Evolutionary conservation across 2,329 filamentous ascomycete genomes (phyloP), one percentile per base, ranked within the genome.

Genomic region (Neocucurbitaria cava): DNA sequence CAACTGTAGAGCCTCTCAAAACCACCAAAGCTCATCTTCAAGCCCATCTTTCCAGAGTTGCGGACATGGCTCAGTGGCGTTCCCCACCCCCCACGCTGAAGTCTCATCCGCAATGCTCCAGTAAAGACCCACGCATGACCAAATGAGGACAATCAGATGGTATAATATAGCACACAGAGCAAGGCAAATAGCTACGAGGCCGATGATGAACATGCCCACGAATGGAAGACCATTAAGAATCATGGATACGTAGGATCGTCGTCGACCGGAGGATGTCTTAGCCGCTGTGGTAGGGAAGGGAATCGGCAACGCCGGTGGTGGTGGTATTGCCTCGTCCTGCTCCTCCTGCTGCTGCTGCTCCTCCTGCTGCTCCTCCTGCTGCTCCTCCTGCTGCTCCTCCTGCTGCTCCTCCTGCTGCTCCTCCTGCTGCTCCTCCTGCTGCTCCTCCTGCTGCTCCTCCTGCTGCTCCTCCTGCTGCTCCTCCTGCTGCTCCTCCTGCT

Each of bases 1-100:
- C 9, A 31, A 31, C 28, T 31, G 11, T 31, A 15, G 9, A 31
- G n/a, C n/a, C 9, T 31, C 28, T 42, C 20, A 52, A 23, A 52
- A 52, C 42, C 26, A 45, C 49, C 49, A 52, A 7, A 52, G 23
- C 49, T 36, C 33, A 30, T 52, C 49, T 21, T 52, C 49, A 13
- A 52, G 49, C 13, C 24, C 40, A 28, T 52, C 49, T 38, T 52
- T 52, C 49, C 49, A 52, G 3, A 45, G 41, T 11, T 45, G 33
- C 20, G 49, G 49, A 46, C 49, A 52, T 5, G 41, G 41, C 17
- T 26, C 24, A 15, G 28, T 42, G 7, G 40, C 40, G 28, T 42
- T 42, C 7, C 13, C 28, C 8, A 13, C 8, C 11, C 15, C 28
- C 40, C 40, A 42, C 10, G 11, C 28, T 15, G 28, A 11, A 7